Percentiles rank a stretch among this genome's conserved stretches.
Conservation (phyloP, 1,139 yeast species). For the Groenewaldozyma sp. region DNA sequence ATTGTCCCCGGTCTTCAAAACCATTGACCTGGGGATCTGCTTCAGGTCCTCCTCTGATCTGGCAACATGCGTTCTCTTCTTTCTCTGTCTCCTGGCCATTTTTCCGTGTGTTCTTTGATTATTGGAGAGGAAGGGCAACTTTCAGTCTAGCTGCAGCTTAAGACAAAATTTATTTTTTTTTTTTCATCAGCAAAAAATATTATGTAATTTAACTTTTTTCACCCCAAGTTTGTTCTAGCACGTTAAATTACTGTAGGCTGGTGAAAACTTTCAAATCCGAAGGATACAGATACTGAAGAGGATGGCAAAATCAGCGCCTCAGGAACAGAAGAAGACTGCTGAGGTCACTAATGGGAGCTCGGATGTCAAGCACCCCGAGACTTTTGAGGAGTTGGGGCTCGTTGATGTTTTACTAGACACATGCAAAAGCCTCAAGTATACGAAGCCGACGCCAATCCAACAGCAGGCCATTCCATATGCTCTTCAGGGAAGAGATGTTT, state of each 20-base stretch:
- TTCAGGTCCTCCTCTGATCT: slow-evolving; percentile 58
- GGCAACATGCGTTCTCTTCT: slow-evolving; percentile 79
- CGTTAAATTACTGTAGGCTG: too few species aligned
- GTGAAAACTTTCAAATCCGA: too few species aligned
- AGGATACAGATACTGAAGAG: too few species aligned
- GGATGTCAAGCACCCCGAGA: slow-evolving; percentile 6
- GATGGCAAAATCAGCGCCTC: too few species aligned
- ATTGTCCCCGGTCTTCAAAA: slow-evolving; percentile 73
- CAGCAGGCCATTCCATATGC: slow-evolving; percentile 89
- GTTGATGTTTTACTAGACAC: slow-evolving; percentile 73
- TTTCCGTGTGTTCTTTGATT: too few species aligned
- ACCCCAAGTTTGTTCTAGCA: too few species aligned
- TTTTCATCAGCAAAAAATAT: not conserved
- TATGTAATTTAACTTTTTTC: not conserved
- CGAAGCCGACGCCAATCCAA: slow-evolving; percentile 91
- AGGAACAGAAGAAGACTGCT: too few species aligned
- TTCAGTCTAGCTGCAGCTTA: too few species aligned
- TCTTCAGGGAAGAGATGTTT: slow-evolving; percentile 86
- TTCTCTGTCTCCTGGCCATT: slow-evolving; percentile 43
- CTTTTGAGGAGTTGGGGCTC: slow-evolving; percentile 43
- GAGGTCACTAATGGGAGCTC: too few species aligned
- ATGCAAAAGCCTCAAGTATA: slow-evolving; percentile 67
- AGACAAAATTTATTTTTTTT: not conserved
- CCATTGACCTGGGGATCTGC: slow-evolving; percentile 86
- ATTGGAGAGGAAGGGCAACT: too few species aligned